phyloP scores from a whole-genome alignment of 2,329 filamentous ascomycete species.

The Meredithiella fracta region DNA sequence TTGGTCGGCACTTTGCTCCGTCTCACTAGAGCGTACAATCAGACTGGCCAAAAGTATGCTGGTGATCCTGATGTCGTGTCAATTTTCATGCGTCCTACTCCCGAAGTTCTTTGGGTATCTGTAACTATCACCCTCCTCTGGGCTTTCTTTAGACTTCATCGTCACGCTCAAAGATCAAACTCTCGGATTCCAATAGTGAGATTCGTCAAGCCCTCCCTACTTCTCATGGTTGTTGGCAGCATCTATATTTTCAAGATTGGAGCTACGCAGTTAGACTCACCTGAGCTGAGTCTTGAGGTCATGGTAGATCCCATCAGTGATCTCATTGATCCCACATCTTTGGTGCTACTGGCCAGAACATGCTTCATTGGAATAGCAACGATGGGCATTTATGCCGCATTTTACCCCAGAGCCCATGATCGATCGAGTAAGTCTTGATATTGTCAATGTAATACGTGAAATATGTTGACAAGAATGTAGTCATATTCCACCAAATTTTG shows the following conservation, averaged over 20 bases:
- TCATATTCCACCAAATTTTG: slow-evolving; percentile 51
- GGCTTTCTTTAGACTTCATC: slow-evolving; percentile 29
- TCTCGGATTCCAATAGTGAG: neutral
- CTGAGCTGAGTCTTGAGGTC: slow-evolving; percentile 45
- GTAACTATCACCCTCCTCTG: slow-evolving; percentile 48
- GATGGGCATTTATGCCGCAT: slow-evolving; percentile 6
- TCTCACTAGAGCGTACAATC: slow-evolving; percentile 70
- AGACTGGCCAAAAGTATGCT: slow-evolving; percentile 90
- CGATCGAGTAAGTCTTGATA: slow-evolving; percentile 6
- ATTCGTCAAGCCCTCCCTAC: slow-evolving; percentile 15
- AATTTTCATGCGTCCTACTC: slow-evolving; percentile 46
- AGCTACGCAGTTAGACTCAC: slow-evolving; percentile 75
- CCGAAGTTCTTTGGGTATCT: slow-evolving; percentile 55
- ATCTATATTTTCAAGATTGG: slow-evolving; percentile 76
- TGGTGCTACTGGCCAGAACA: slow-evolving; percentile 17
- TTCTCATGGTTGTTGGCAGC: slow-evolving; percentile 25
- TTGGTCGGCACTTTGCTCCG: slow-evolving; percentile 42
- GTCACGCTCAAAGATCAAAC: neutral
- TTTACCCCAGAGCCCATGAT: neutral
- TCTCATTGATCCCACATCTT: neutral
- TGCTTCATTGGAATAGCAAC: slow-evolving; percentile 24
- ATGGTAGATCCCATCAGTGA: slow-evolving; percentile 14
- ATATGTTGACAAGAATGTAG: slow-evolving; percentile 14
- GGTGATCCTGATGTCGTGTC: slow-evolving; percentile 80
- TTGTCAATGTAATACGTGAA: neutral